Evolutionary conservation across 768 basidiomycete genomes (phyloP).

Genomic region (Suillus hirtellus): DNA sequence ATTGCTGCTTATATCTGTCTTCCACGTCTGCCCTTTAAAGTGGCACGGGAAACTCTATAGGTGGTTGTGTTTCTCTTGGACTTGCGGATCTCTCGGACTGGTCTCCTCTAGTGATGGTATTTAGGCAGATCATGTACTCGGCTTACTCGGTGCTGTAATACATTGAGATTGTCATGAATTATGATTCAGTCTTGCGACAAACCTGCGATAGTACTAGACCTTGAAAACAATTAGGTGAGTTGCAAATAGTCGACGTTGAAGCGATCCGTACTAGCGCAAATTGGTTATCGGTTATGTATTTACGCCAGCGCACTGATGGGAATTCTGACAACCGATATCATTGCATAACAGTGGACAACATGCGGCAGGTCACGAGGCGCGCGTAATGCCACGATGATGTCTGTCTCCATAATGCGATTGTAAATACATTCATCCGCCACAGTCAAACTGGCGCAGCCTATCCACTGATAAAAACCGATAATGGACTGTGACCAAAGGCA

Average conservation of each 20-base stretch:
- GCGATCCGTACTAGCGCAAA: not conserved
- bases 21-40: slow-evolving; percentile 3
- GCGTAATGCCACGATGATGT: not conserved
- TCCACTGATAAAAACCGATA: not conserved
- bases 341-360: slow-evolving; percentile 1
- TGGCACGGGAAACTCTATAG: slow-evolving; percentile 2
- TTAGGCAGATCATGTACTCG: slow-evolving; percentile 1
- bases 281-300: slow-evolving; percentile 2
- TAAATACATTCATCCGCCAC: not conserved
- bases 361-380: slow-evolving; percentile 1
- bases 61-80: not conserved
- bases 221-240: not conserved
- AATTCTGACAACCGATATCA: slow-evolving; percentile 6
- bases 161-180: not conserved
- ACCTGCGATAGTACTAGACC: not conserved
- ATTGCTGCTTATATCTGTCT: not conserved
- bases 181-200: not conserved
- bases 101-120: not conserved
- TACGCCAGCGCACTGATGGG: slow-evolving; percentile 6
- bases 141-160: not conserved
- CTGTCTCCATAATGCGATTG: not conserved
- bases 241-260: not conserved
- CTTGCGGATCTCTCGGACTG: slow-evolving; percentile 7
- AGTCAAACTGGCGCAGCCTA: not conserved
- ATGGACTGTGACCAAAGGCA: not conserved